These are phyloP conservation scores for Yarrowia sp. DNA, from an alignment of 805 yeast species.

Conservation along the genomic window DNA sequence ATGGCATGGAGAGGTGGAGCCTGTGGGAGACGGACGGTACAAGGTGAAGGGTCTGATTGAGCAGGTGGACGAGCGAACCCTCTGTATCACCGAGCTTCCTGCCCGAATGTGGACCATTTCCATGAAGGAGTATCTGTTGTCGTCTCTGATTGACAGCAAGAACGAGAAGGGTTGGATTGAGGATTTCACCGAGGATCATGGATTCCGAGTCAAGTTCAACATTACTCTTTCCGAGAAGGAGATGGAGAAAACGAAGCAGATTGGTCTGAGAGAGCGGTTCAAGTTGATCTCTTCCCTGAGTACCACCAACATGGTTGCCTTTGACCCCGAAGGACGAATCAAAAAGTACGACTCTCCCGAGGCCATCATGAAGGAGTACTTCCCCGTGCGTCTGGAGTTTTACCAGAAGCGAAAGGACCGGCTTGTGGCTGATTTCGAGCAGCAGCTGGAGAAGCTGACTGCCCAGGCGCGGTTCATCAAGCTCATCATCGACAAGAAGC, in stretches of 20 bases:
- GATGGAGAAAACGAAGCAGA: conserved; percentile 75
- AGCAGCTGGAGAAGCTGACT: conserved; percentile 74
- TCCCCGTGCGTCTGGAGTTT: conserved; percentile 82
- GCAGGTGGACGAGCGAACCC: conserved; percentile 75
- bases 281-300: conserved; percentile 72
- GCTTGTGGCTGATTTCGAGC: conserved; percentile 69
- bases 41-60: conserved; percentile 81
- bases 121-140: conserved; percentile 81
- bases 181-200: conserved; percentile 94
- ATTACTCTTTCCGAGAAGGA: conserved; percentile 77
- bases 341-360: conserved; percentile 77
- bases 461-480: conserved; percentile 92
- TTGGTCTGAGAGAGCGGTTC: conserved; percentile 86
- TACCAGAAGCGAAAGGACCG: conserved; percentile 91
- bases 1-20: conserved; percentile 85
- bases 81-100: conserved; percentile 93
- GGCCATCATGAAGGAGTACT: conserved; percentile 84
- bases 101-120: conserved; percentile 90
- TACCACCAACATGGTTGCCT: conserved; percentile 91
- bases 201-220: conserved; percentile 77
- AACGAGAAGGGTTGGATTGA: conserved; percentile 73
- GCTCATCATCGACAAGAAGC: conserved; percentile 78
- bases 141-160: conserved; percentile 65
- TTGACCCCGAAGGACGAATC: conserved; percentile 87
- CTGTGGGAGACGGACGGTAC: conserved; percentile 65